These are phyloP conservation scores for Trifolium dubium DNA, from an alignment of 306 rosid genomes.

Conservation along the genomic window DNA sequence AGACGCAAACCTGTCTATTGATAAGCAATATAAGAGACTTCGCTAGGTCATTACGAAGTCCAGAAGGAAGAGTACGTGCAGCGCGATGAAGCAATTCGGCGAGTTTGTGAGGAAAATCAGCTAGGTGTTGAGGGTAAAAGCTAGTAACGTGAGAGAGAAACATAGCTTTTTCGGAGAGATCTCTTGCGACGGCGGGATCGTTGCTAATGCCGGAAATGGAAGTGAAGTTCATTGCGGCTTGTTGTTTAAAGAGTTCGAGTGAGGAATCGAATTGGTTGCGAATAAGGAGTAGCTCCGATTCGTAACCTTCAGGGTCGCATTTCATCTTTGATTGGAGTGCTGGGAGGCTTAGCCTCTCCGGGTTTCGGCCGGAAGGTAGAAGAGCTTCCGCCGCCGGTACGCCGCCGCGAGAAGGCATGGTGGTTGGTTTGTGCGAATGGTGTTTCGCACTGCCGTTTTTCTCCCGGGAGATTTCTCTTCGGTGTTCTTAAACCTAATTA, in stretches of 20 bases:
- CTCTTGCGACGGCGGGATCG: constrained; percentile 73
- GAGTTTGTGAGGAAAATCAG: constrained; percentile 64
- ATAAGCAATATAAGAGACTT: constrained; percentile 72
- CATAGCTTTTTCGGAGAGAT: constrained; percentile 72
- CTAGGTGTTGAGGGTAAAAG: constrained; percentile 61
- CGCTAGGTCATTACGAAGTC: constrained; percentile 57
- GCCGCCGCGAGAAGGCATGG: constrained; percentile 19
- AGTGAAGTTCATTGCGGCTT: constrained; percentile 67
- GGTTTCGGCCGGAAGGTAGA: constrained; percentile 54
- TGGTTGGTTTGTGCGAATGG: background rate
- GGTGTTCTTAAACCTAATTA: background rate
- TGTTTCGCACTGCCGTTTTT: no score
- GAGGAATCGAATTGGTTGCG: constrained; percentile 74
- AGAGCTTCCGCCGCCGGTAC: constrained; percentile 47
- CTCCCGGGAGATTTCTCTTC: background rate
- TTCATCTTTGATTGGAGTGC: constrained; percentile 83
- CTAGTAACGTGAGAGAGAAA: constrained; percentile 77
- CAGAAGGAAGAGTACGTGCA: constrained; percentile 59
- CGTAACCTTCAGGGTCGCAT: constrained; percentile 86
- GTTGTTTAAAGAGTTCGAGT: constrained; percentile 69
- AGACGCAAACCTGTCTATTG: constrained; percentile 60
- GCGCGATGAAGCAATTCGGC: constrained; percentile 64
- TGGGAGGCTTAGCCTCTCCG: constrained; percentile 71
- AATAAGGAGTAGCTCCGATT: constrained; percentile 64
- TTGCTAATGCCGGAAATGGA: constrained; percentile 68